Evolutionary conservation across 768 basidiomycete species (phyloP).

Genomic region (Pulveroboletus ravenelii): DNA sequence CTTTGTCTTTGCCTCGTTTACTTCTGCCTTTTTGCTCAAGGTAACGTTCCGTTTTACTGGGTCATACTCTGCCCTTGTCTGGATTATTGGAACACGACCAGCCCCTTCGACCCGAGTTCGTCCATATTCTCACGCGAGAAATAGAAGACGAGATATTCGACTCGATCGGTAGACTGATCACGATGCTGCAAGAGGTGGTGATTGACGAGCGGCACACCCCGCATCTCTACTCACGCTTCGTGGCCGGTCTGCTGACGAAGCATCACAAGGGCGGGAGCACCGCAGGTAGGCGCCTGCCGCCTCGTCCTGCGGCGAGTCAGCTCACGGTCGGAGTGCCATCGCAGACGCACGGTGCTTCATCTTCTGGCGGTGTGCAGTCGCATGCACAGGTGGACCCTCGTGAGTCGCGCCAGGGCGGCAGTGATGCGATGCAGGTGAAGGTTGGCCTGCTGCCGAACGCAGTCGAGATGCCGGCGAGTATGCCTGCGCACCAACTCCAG

Average conservation of each 20-base stretch:
- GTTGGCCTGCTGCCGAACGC: neutral
- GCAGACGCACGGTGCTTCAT: slow-evolving; percentile 14
- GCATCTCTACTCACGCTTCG: slow-evolving; percentile 74
- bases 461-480: neutral
- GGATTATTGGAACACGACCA: slow-evolving; percentile 19
- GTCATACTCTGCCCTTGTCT: neutral
- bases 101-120: slow-evolving; percentile 49
- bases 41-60: slow-evolving; percentile 30
- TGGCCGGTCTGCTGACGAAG: slow-evolving; percentile 63
- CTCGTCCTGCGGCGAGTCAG: slow-evolving; percentile 43
- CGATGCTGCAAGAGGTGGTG: slow-evolving; percentile 59
- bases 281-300: slow-evolving; percentile 49
- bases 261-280: slow-evolving; percentile 63
- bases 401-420: slow-evolving; percentile 15
- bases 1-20: slow-evolving; percentile 77
- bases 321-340: slow-evolving; percentile 15
- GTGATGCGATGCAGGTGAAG: slow-evolving; percentile 32
- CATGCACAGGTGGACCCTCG: slow-evolving; percentile 11
- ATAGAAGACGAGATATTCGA: slow-evolving; percentile 70
- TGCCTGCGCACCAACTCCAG: slow-evolving; percentile 11
- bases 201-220: slow-evolving; percentile 82
- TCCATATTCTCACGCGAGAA: slow-evolving; percentile 45
- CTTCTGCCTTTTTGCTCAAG: slow-evolving; percentile 80
- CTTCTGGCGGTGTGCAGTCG: slow-evolving; percentile 25
- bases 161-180: slow-evolving; percentile 66